A percentile compares a stretch with the other conserved stretches of the same genome.
These are phyloP conservation scores for Malbranchea zuffiana DNA, from an alignment of 2,329 filamentous ascomycete species.

Conservation along the genomic window DNA sequence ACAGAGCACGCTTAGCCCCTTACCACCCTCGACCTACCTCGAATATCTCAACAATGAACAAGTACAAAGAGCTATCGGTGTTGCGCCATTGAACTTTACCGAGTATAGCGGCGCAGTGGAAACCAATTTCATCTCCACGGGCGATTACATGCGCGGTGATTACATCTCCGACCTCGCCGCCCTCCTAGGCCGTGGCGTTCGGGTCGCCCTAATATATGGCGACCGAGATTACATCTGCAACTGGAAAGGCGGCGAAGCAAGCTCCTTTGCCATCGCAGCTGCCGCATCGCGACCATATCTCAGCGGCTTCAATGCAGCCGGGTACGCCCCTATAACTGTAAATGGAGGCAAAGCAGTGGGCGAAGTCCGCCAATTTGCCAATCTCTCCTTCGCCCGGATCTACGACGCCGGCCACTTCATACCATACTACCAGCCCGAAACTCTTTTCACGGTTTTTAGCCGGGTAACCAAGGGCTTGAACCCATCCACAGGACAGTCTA, in stretches of 20 bases:
- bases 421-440: slow-evolving; percentile 43
- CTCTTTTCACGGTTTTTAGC: slow-evolving; percentile 43
- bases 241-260: slow-evolving; percentile 60
- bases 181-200: slow-evolving; percentile 51
- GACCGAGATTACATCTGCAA: slow-evolving; percentile 49
- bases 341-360: slow-evolving; percentile 51
- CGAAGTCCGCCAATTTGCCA: slow-evolving; percentile 64
- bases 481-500: slow-evolving; percentile 36
- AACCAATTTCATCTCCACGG: slow-evolving; percentile 42
- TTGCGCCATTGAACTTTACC: slow-evolving; percentile 47
- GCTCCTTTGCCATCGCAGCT: slow-evolving; percentile 50
- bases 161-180: slow-evolving; percentile 49
- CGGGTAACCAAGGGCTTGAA: slow-evolving; percentile 40
- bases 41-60: slow-evolving; percentile 48
- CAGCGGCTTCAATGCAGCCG: slow-evolving; percentile 51
- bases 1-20: slow-evolving; percentile 41
- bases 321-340: slow-evolving; percentile 61
- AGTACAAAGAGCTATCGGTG: slow-evolving; percentile 48
- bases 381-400: slow-evolving; percentile 55
- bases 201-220: slow-evolving; percentile 61
- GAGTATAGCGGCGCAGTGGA: slow-evolving; percentile 33
- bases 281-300: slow-evolving; percentile 34
- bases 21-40: slow-evolving; percentile 42
- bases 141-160: slow-evolving; percentile 54
- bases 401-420: slow-evolving; percentile 45